Evolutionary conservation across 1,284 basidiomycete species (phyloP), one percentile per base, ranked within the genome.

Genomic region (Ganoderma leucocontextum): DNA sequence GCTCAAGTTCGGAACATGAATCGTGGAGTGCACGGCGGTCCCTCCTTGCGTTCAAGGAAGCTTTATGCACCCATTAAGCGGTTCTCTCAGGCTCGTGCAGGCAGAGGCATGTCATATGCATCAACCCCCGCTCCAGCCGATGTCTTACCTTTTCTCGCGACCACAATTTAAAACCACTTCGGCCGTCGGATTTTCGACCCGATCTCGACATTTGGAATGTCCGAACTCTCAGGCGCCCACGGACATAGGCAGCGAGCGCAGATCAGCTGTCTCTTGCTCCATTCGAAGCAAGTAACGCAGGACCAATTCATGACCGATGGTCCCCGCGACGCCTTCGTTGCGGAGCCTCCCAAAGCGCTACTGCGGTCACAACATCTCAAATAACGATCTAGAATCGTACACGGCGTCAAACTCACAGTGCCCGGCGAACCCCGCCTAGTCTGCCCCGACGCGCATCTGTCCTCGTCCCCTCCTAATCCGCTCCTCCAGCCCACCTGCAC

Each of bases 401-500:
- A 58, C 33, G 15, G 19, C 19, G 15, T 38, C 55, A 19, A 58
- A 58, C 35, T n/a, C 35, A 58, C 55, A 12, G 10, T 58, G 33
- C 17, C 33, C 17, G 13, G 12, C 4, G 17, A 35, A 57, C 33
- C 17, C 25, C 2, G 29, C 22, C 61, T n/a, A 79, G 53, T 79
- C 78, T 0, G 70, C 77, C 60, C 77, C 78, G 6, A 78, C 77
- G 53, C 76, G 75, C 77, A 79, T 77, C 67, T 77, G 75, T 9
- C 78, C 78, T 12, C 89, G 82, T 52, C 92, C 91, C 74, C 92
- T 83, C 74, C 82, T 84, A 63, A 94, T 89, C 68, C 92, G 83
- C 39, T 94, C 92, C 77, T 93, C 93, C 55, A 94, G 78, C n/a
- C 89, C 92, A 57, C 92, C 91, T 7, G 81, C 78, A 35, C 91